Percentiles rank a stretch among this genome's conserved stretches.
These are phyloP conservation scores for Scorias spongiosa DNA, from an alignment of 2,329 filamentous ascomycete species.

Conservation along the genomic window DNA sequence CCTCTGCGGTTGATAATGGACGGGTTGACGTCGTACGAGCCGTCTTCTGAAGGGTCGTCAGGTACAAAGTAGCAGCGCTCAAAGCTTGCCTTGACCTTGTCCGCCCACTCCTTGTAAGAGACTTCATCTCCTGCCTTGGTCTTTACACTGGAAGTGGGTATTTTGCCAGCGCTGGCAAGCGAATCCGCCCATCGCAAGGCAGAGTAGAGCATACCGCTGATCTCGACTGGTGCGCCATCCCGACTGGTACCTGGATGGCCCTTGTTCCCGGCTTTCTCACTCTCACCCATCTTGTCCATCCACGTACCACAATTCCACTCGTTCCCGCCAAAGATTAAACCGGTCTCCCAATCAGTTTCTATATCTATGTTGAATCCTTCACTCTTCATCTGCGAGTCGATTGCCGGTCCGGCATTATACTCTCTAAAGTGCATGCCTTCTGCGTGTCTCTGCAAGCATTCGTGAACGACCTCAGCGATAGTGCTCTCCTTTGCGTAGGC, in stretches of 20 bases:
- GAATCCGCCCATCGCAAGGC: conserved; percentile 63
- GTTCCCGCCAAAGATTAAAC: conserved; percentile 86
- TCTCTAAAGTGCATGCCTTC: conserved; percentile 83
- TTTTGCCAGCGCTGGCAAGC: conserved; percentile 53
- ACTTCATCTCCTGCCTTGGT: conserved; percentile 34
- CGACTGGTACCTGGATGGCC: conserved; percentile 91
- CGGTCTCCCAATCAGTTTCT: conserved; percentile 74
- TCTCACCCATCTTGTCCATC: conserved; percentile 99
- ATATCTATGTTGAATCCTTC: conserved; percentile 88
- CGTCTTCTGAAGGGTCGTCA: conserved; percentile 50
- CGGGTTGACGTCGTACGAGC: conserved; percentile 64
- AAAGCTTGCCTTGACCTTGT: conserved; percentile 68
- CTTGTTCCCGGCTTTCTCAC: conserved; percentile 75
- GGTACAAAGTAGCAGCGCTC: conserved; percentile 88
- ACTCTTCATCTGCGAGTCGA: conserved; percentile 86
- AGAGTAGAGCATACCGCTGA: conserved; percentile 86
- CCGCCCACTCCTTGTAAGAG: conserved; percentile 64
- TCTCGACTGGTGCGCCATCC: conserved; percentile 89
- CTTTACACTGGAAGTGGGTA: conserved; percentile 58
- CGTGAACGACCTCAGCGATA: conserved; percentile 79
- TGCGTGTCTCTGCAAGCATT: conserved; percentile 83
- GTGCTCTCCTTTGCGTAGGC: conserved; percentile 77
- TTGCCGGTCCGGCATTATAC: conserved; percentile 74
- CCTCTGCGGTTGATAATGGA: conserved; percentile 73
- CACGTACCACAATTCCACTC: conserved; percentile 94